These are phyloP conservation scores for Sicyos edulis DNA, from an alignment of 306 rosid genomes.

Conservation along the genomic window DNA sequence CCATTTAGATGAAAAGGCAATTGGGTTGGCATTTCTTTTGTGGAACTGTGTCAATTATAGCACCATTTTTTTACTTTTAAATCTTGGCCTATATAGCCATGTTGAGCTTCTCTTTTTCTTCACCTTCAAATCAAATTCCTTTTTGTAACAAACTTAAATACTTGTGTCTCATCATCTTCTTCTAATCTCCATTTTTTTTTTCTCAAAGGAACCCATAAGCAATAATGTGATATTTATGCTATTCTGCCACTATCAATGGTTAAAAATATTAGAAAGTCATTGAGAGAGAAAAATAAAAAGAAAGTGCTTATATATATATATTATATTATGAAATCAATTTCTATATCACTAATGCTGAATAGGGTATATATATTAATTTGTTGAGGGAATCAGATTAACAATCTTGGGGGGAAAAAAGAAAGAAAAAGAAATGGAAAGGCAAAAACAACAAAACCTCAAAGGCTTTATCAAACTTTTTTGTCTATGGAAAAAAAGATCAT, in stretches of 20 bases:
- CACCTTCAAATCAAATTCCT: neutral
- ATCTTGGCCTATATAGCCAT: neutral
- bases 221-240: neutral
- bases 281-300: neutral
- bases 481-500: neutral
- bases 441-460: conserved; percentile 9
- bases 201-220: neutral
- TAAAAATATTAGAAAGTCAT: neutral
- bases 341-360: neutral
- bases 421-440: neutral
- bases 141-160: neutral
- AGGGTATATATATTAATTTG: neutral
- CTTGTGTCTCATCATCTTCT: neutral
- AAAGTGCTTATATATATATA: no score
- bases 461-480: conserved; percentile 15
- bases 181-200: neutral
- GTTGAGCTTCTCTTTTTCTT: neutral
- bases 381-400: neutral
- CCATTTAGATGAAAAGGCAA: neutral
- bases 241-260: conserved; percentile 14
- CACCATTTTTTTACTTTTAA: conserved; percentile 15
- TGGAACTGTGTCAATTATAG: conserved; percentile 8
- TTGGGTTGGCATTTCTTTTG: conserved; percentile 17
- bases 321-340: conserved; percentile 5
- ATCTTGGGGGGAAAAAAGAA: neutral